Conservation (phyloP, 2,329 filamentous ascomycete species). For the Fusarium austroafricanum region DNA sequence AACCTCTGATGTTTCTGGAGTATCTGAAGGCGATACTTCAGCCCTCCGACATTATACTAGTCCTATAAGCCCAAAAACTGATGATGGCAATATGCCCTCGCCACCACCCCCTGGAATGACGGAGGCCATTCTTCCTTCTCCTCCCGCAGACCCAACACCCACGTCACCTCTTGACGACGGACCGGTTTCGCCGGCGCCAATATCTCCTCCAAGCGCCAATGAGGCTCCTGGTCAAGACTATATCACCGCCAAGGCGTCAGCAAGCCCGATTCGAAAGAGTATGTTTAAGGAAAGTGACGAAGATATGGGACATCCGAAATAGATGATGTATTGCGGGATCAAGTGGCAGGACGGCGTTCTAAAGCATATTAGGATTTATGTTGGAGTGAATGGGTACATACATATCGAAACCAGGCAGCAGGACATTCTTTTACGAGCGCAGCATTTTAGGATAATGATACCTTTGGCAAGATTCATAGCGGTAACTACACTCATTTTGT, state of each 20-base stretch:
- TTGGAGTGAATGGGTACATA: slow-evolving; percentile 4
- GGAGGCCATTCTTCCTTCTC: slow-evolving; percentile 27
- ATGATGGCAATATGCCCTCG: slow-evolving; percentile 8
- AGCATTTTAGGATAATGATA: slow-evolving; percentile 20
- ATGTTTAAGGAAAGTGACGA: slow-evolving; percentile 57
- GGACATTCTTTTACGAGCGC: slow-evolving; percentile 34
- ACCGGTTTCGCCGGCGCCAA: slow-evolving; percentile 5
- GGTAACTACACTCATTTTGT: slow-evolving; percentile 30
- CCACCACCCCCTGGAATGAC: slow-evolving; percentile 16
- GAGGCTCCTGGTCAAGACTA: slow-evolving; percentile 47
- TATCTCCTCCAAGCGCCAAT: slow-evolving; percentile 47
- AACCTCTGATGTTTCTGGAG: slow-evolving; percentile 42
- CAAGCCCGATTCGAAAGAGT: slow-evolving; percentile 52
- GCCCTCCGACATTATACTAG: slow-evolving; percentile 30
- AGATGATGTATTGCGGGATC: neutral
- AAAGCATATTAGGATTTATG: neutral
- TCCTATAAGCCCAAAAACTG: slow-evolving; percentile 40
- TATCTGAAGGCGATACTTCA: slow-evolving; percentile 37
- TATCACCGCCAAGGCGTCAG: slow-evolving; percentile 40
- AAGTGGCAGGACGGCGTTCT: slow-evolving; percentile 35
- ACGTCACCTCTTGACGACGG: slow-evolving; percentile 14
- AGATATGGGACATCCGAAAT: slow-evolving; percentile 50
- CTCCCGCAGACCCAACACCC: slow-evolving; percentile 18
- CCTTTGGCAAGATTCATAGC: slow-evolving; percentile 5
- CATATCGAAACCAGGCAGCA: neutral